phyloP scores from a whole-genome alignment of 352 stramenopile species.

The Bremia lactucae region DNA sequence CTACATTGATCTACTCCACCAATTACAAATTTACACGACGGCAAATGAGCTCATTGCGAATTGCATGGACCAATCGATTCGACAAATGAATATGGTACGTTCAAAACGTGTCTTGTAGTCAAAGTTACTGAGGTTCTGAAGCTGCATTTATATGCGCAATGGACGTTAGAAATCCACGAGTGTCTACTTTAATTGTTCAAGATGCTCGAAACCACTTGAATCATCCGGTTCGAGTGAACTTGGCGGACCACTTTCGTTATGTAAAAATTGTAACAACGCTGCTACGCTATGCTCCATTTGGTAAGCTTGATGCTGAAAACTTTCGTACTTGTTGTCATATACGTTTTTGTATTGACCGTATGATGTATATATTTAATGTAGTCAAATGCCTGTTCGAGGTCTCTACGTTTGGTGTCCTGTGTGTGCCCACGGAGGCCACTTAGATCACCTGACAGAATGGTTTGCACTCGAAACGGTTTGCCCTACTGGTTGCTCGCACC shows the following conservation, averaged over 20 bases:
- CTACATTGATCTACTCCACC: slow-evolving; percentile 83
- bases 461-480: slow-evolving; percentile 60
- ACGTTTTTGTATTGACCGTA: no score
- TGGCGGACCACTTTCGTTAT: slow-evolving; percentile 29
- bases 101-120: background rate
- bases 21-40: slow-evolving; percentile 79
- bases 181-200: slow-evolving; percentile 76
- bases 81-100: slow-evolving; percentile 86
- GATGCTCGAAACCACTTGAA: slow-evolving; percentile 66
- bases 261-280: slow-evolving; percentile 60
- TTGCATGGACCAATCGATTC: slow-evolving; percentile 75
- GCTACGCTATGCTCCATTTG: slow-evolving; percentile 81
- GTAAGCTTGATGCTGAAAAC: slow-evolving; percentile 20
- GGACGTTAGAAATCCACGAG: slow-evolving; percentile 71
- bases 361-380: slow-evolving; percentile 26
- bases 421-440: slow-evolving; percentile 83
- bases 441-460: slow-evolving; percentile 78
- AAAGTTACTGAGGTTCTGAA: background rate
- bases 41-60: slow-evolving; percentile 81
- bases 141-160: slow-evolving; percentile 6
- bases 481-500: slow-evolving; percentile 67
- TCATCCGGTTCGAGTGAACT: slow-evolving; percentile 23
- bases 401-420: slow-evolving; percentile 88
- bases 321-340: slow-evolving; percentile 1
- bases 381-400: slow-evolving; percentile 75